These are phyloP conservation scores for Plicaturopsis crispa DNA, from an alignment of 768 basidiomycete species.

Conservation along the genomic window DNA sequence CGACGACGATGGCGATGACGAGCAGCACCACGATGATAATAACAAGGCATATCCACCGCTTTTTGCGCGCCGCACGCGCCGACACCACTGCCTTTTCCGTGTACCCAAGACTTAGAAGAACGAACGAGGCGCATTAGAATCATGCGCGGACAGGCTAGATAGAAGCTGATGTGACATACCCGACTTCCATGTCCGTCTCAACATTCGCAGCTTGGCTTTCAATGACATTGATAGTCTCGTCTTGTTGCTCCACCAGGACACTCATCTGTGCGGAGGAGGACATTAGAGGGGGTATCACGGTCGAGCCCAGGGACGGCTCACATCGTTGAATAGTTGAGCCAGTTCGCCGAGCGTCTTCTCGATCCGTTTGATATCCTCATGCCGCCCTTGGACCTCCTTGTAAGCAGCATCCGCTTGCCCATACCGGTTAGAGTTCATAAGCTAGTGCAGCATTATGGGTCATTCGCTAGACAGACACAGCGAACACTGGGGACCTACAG, in stretches of 20 bases:
- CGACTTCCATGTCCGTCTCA: constrained; percentile 79
- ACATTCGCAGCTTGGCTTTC: constrained; percentile 69
- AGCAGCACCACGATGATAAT: constrained; percentile 60
- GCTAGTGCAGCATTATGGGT: constrained; percentile 31
- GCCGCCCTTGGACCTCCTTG: constrained; percentile 94
- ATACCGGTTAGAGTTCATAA: constrained; percentile 87
- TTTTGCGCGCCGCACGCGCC: constrained; percentile 85
- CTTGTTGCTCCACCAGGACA: constrained; percentile 90
- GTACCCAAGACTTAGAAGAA: constrained; percentile 59
- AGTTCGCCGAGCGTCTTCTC: constrained; percentile 90
- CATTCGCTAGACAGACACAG: not conserved
- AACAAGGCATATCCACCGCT: constrained; percentile 95
- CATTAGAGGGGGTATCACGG: not conserved
- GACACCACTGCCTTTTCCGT: constrained; percentile 82
- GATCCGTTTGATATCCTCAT: constrained; percentile 93
- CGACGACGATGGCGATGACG: constrained; percentile 57
- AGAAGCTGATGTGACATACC: constrained; percentile 37
- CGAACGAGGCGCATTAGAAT: too few species aligned
- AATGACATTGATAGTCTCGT: constrained; percentile 78
- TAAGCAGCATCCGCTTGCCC: constrained; percentile 87
- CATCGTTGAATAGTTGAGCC: constrained; percentile 94
- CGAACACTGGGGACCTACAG: constrained; percentile 40
- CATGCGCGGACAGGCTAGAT: too few species aligned
- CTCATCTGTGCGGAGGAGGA: constrained; percentile 58
- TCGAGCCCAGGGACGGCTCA: constrained; percentile 28